Percentiles rank a stretch among this genome's conserved stretches.
These are phyloP conservation scores for Boletus mariae DNA, from an alignment of 1,284 basidiomycete genomes.

Conservation along the genomic window DNA sequence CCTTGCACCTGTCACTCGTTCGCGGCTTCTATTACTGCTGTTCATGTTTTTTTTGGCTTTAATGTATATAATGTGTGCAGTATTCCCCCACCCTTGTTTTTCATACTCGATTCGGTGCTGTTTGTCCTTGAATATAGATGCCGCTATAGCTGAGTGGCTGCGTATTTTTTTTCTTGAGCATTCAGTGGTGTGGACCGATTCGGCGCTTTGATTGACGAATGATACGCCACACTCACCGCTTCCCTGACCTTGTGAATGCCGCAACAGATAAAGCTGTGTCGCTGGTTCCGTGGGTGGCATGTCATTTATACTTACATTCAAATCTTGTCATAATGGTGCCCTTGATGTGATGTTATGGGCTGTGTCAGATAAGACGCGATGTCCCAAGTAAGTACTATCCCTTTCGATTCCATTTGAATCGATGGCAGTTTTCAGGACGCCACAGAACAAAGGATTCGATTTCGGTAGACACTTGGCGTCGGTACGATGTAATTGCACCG, in stretches of 20 bases:
- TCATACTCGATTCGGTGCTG: background rate
- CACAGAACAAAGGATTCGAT: too few relatives aligned
- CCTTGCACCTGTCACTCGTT: conserved; percentile 21
- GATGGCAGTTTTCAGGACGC: too few relatives aligned
- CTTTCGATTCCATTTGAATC: too few relatives aligned
- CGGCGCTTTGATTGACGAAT: background rate
- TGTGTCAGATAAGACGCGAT: background rate
- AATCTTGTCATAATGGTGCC: background rate
- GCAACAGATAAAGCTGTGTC: too few relatives aligned
- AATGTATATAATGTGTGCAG: conserved; percentile 14
- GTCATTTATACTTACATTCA: too few relatives aligned
- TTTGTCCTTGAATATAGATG: background rate
- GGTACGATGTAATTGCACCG: too few relatives aligned
- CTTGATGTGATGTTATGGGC: background rate
- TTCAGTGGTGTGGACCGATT: too few relatives aligned
- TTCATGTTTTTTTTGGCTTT: background rate
- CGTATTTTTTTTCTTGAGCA: too few relatives aligned
- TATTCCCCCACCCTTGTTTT: background rate
- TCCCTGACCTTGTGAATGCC: background rate
- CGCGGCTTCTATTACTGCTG: conserved; percentile 7
- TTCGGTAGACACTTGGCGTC: too few relatives aligned
- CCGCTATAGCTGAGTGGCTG: too few relatives aligned
- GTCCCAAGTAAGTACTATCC: too few relatives aligned
- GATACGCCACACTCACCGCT: background rate
- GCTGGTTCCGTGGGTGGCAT: background rate